Base-by-base conservation (phyloP, 1,284 basidiomycete species). In the Singerocomus inundabilis region DNA sequence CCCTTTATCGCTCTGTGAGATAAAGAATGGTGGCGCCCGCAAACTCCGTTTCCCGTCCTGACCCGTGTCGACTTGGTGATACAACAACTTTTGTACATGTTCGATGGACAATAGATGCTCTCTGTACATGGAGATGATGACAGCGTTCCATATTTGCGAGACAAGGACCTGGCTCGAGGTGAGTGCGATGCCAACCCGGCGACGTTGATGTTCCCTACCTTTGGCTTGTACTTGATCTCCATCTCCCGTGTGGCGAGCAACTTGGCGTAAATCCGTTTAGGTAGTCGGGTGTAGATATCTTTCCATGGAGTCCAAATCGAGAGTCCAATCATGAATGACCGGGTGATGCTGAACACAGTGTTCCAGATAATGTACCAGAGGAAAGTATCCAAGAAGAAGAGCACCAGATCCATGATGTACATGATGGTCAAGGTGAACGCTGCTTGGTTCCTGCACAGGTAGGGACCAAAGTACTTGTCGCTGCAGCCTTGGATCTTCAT, bases 81-180 rank as follows among this genome's bases (percentile, higher is more conserved):
- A 97, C 6, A 97, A 80, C 8, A 97, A 73, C 64, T 93, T 93
- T 72, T 96, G 93, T 31, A 97, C 93, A 65, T 97, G 93, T 58
- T 95, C 92, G 67, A 96, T 96, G 43, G 93, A 96, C 34, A 97
- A 75, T n/a, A 97, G 69, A 68, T 97, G 94, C 69, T 97, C 94
- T 63, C 94, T 87, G 71, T 97, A 98, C 94, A 98, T 98, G n/a
- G 93, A 97, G 58, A 98, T 97, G 72, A 98, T 96, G 72, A 98
- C 85, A 33, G 94, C 93, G 68, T 98, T 98, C 94, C 94, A 97
- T 53, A 97, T 92, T 72, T 98, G 94, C 21, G 93, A 96, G 31
- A 98, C 94, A 31, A 98, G 78, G 30, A 98, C 93, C 89, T 91
- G 56, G 32, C 29, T 31, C n/a, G n/a, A 28, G 28, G 37, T 62